Evolutionary conservation across 1,139 yeast genomes (phyloP), one percentile per base, ranked within the genome.

Genomic region (Geotrichum macrosporum): DNA sequence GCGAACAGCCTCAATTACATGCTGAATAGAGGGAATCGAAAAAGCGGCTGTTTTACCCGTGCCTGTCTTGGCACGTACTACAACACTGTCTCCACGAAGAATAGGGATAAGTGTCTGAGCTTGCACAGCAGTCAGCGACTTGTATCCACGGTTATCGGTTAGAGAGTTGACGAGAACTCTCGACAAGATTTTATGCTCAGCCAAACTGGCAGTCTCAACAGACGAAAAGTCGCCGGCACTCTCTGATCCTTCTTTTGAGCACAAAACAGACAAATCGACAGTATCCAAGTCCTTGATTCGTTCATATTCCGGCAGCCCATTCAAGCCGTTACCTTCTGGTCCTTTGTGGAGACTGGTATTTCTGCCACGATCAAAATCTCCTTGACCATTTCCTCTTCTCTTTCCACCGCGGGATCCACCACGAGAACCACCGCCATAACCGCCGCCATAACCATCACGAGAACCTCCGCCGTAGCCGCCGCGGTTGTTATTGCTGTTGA

Each of bases 41-140:
- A 86, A 89, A 0, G 96, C 94, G 51, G 85, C 77, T 0, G 96
- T 89, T 65, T 89, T 89, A 60, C 96, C 97, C 1, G 96, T 88
- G 61, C 96, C 97, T 4, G 97, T 89, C 63, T 86, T 86, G 30
- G 96, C 96, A 56, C 94, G 75, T 31, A 86, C 92, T 21, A 88
- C 88, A 47, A 87, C 71, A 54, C 94, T 65, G 32, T 77, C 74
- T 33, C 70, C 67, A 19, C 73, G 62, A 47, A 86, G 68, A 50
- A 83, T 76, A 6, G 94, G 94, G 47, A 77, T 69, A 41, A 88
- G 70, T 4, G 95, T 75, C 56, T 76, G 73, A 48, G 81, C 80
- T 65, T 88, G 97, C 16, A 87, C 95, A 1, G 85, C 80, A 0
- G 96, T 86, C 57, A 88, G 53, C 39, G 74, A 36, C 64, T 69